Percentiles rank a stretch among this genome's conserved stretches.
These are phyloP conservation scores for Nicotiana undulata DNA, from an alignment of 257 asterid genomes.

Conservation along the genomic window DNA sequence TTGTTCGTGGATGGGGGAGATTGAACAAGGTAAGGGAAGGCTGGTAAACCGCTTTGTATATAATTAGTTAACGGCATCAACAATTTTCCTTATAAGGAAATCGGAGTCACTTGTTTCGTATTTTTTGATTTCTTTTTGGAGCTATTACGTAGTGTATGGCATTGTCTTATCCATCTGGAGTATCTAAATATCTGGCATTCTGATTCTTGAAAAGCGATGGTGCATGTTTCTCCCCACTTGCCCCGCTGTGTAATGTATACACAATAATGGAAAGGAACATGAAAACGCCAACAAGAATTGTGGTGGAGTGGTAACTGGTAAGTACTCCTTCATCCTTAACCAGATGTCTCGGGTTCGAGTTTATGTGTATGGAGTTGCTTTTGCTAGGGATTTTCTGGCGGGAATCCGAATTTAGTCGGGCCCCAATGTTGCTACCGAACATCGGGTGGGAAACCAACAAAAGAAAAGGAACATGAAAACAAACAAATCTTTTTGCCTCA, in stretches of 20 bases:
- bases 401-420: no score
- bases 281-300: not conserved
- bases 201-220: not conserved
- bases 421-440: no score
- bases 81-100: not conserved
- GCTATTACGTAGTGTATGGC: not conserved
- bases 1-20: no score
- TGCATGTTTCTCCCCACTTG: not conserved
- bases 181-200: not conserved
- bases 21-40: no score
- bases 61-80: not conserved
- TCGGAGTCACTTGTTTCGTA: not conserved
- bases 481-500: not conserved
- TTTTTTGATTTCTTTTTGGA: not conserved
- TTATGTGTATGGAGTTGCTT: no score
- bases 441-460: no score
- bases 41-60: not conserved
- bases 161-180: not conserved
- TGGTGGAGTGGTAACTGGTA: no score
- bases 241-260: not conserved
- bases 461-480: no score
- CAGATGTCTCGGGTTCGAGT: no score
- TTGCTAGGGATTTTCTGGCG: no score
- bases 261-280: not conserved
- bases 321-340: no score